Base-by-base conservation (phyloP, 2,329 filamentous ascomycete genomes). In the Lasiodiplodia sp. region DNA sequence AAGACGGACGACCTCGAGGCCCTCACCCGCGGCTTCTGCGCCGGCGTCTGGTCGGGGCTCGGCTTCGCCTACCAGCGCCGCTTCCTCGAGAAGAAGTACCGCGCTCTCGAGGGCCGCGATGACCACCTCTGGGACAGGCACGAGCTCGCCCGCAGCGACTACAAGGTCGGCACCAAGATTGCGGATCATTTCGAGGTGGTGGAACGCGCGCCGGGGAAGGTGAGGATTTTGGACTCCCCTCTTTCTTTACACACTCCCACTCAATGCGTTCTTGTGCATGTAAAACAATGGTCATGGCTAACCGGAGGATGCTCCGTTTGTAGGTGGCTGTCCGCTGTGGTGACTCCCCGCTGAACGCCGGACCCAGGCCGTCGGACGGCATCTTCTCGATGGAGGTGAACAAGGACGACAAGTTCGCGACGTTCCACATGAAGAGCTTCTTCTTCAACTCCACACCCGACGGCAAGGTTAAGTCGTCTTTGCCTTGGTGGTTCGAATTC, bases 131-230 rank as follows among this genome's bases (percentile, higher is more conserved):
- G 79, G 79, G 76, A 77, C 52, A 74, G 75, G 66, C 73, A 75
- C 65, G 72, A 80, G 57, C 68, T 81, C 66, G 74, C 71, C 37
- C 72, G 71, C 68, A 75, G 72, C 23, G 74, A 74, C 21, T 81
- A 81, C 69, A 34, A 67, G 11, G 75, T 80, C 2, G 78, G 79
- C 4, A 79, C 78, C 2, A 73, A 71, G 44, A 79, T 81, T 71
- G 76, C 74, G 34, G 79, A 81, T 73, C 79, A 81, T 70, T 81
- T 81, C 55, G 79, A 81, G 74, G 79, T 81, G n/a, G 69, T 81
- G 49, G 75, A 79, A 31, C 75, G 78, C 63, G 71, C 71, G 11
- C 69, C 71, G 12, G 74, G 78, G 12, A 80, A 78, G 78, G 79
- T 80, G 71, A 28, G 75, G 67, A 14, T 7, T 2, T 16, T n/a